Conservation (phyloP, 139 green algal species). For the Tetradesmus lagerheimii region DNA sequence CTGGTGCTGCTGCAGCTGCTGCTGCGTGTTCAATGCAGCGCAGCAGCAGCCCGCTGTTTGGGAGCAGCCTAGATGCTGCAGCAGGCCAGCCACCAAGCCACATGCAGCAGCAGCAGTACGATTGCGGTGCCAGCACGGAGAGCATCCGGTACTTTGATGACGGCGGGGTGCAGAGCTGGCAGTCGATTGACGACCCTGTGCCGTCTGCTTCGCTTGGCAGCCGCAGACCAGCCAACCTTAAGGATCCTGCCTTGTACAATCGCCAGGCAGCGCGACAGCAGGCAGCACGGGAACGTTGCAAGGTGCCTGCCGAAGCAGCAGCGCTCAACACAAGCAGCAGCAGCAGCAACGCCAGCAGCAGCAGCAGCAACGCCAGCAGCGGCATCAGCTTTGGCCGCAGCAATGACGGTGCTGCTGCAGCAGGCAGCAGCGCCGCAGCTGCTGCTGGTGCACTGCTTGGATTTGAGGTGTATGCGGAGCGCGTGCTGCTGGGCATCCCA, state of each 20-base stretch:
- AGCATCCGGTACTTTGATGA: conserved; percentile 38
- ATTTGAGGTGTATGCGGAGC: conserved; percentile 56
- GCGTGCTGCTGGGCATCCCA: conserved; percentile 48
- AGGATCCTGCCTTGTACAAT: conserved; percentile 5
- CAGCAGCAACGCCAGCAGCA: neutral
- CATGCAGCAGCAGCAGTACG: neutral
- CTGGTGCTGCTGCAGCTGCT: conserved; percentile 16
- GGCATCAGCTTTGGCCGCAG: neutral
- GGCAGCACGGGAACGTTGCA: conserved; percentile 26
- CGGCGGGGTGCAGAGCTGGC: conserved; percentile 31
- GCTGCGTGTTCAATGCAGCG: conserved; percentile 1
- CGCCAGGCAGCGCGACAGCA: conserved; percentile 25
- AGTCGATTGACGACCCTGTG: conserved; percentile 22
- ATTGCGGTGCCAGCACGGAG: neutral
- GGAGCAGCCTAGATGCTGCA: neutral
- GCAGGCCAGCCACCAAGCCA: neutral
- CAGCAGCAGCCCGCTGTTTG: neutral
- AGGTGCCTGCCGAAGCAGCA: conserved; percentile 9
- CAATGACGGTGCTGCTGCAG: neutral
- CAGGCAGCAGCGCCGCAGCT: neutral
- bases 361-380: neutral
- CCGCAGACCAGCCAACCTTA: neutral
- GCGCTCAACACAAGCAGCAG: neutral
- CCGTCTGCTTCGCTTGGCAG: conserved; percentile 37
- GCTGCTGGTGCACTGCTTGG: neutral